Conservation (phyloP, 2,329 filamentous ascomycete genomes). For the Colletotrichum tropicale region DNA sequence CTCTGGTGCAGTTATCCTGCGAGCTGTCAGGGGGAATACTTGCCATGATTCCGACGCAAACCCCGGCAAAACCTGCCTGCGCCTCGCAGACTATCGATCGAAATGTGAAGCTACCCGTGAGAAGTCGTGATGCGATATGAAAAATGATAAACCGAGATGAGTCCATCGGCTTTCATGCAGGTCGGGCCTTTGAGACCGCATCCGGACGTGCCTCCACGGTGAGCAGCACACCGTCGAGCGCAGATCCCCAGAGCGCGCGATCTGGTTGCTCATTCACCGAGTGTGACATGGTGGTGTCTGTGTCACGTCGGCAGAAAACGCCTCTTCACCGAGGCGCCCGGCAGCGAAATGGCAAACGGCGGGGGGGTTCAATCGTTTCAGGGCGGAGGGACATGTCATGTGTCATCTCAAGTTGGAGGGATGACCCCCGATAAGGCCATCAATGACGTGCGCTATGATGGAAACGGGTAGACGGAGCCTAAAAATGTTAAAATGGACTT, state of each 20-base stretch:
- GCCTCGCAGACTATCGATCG: background rate
- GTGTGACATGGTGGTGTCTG: background rate
- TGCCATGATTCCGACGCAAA: background rate
- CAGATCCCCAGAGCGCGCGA: background rate
- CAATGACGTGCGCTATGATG: background rate
- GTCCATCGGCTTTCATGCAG: background rate
- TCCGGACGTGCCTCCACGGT: background rate
- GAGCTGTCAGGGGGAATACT: background rate
- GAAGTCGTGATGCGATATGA: background rate
- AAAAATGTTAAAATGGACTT: background rate
- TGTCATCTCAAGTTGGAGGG: background rate
- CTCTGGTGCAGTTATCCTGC: background rate
- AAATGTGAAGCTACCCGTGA: background rate
- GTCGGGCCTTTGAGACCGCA: background rate
- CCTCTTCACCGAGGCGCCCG: background rate
- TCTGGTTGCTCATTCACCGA: slow-evolving; percentile 3
- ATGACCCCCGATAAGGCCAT: background rate
- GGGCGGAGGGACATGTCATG: background rate
- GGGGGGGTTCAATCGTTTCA: background rate
- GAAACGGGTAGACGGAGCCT: background rate
- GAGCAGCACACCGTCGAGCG: background rate
- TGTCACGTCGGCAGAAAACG: background rate
- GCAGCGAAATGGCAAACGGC: background rate
- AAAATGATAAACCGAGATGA: background rate
- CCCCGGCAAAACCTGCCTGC: background rate